These are phyloP conservation scores for Spathaspora jeffriesii DNA, from an alignment of 1,139 yeast species.

Conservation along the genomic window DNA sequence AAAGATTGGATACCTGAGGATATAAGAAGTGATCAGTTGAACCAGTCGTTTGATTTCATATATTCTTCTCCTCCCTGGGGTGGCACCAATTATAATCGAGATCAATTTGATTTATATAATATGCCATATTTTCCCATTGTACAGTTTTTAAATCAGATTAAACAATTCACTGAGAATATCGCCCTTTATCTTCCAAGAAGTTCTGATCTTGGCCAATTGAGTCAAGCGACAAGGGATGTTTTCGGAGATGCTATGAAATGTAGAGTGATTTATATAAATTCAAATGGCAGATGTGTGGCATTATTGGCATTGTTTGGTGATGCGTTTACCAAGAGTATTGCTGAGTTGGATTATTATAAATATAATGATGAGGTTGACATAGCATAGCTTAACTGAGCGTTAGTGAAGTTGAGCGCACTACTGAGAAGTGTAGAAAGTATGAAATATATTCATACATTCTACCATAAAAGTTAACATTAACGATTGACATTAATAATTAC, in stretches of 20 bases:
- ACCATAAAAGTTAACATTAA: too few species aligned
- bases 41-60: slow-evolving; percentile 53
- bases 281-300: slow-evolving; percentile 51
- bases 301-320: slow-evolving; percentile 61
- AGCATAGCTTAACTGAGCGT: too few species aligned
- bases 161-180: slow-evolving; percentile 49
- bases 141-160: slow-evolving; percentile 42
- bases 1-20: slow-evolving; percentile 15
- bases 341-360: slow-evolving; percentile 9
- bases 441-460: too few species aligned
- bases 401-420: too few species aligned
- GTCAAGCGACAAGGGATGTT: slow-evolving; percentile 43
- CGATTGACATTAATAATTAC: too few species aligned
- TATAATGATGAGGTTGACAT: background rate
- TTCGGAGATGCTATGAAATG: slow-evolving; percentile 47
- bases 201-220: slow-evolving; percentile 58
- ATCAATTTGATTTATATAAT: slow-evolving; percentile 42
- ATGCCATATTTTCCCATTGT: slow-evolving; percentile 54
- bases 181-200: slow-evolving; percentile 79
- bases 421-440: too few species aligned
- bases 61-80: slow-evolving; percentile 99
- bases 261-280: slow-evolving; percentile 47
- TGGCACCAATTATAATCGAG: slow-evolving; percentile 67
- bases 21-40: slow-evolving; percentile 18
- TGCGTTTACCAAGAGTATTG: slow-evolving; percentile 10